Percentiles rank a stretch among this genome's conserved stretches.
These are phyloP conservation scores for Rutidosis leptorrhynchoides DNA, from an alignment of 129 eudicot genomes.

Conservation along the genomic window DNA sequence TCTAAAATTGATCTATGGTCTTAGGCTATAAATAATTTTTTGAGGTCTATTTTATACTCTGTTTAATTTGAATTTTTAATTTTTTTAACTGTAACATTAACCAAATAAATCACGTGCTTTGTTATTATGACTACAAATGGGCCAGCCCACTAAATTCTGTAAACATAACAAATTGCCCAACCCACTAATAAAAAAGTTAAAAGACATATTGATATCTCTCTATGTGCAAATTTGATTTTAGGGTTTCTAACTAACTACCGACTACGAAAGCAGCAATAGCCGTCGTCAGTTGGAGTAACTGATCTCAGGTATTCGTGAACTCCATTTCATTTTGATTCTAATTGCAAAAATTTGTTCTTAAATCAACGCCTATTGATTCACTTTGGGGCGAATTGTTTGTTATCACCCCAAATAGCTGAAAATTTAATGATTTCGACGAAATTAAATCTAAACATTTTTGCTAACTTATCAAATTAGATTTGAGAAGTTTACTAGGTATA, in stretches of 20 bases:
- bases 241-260: conserved; percentile 22
- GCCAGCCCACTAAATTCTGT: background rate
- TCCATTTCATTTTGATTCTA: background rate
- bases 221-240: background rate
- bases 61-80: too few species aligned
- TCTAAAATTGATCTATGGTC: too few species aligned
- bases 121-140: background rate
- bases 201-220: background rate
- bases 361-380: background rate
- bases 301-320: conserved; percentile 16
- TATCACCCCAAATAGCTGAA: background rate
- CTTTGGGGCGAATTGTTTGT: background rate
- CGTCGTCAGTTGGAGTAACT: conserved; percentile 17
- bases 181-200: background rate
- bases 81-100: background rate
- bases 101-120: too few species aligned
- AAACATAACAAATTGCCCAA: background rate
- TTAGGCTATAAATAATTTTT: too few species aligned
- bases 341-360: background rate
- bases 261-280: conserved; percentile 18
- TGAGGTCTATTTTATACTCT: too few species aligned
- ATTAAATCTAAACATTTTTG: too few species aligned
- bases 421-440: too few species aligned
- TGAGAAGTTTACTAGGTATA: too few species aligned
- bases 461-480: too few species aligned